Percentiles rank a stretch among this genome's conserved stretches.
These are phyloP conservation scores for Kalanchoe fedtschenkoi DNA, from an alignment of 164 flowering plant species.

Conservation along the genomic window DNA sequence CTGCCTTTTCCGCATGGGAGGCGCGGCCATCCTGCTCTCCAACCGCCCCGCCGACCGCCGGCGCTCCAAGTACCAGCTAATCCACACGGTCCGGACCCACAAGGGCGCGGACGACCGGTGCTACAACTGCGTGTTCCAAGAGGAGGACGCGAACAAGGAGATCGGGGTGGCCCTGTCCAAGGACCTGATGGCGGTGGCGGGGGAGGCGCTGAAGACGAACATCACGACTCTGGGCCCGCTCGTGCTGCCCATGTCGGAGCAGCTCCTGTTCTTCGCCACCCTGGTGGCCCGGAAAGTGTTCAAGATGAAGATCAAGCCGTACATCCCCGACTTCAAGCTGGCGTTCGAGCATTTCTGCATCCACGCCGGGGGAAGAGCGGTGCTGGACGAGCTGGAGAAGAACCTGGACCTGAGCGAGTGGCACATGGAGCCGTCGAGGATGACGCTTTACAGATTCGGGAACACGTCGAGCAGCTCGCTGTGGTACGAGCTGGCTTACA, in stretches of 20 bases:
- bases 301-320: conserved; percentile 22
- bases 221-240: conserved; percentile 20
- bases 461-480: conserved; percentile 22
- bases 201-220: conserved; percentile 19
- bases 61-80: conserved; percentile 19
- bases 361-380: conserved; percentile 18
- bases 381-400: conserved; percentile 18
- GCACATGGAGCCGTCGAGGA: conserved; percentile 23
- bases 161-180: conserved; percentile 16
- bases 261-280: conserved; percentile 15
- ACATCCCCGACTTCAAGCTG: conserved; percentile 22
- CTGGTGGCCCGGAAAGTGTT: conserved; percentile 15
- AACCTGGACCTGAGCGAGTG: conserved; percentile 14
- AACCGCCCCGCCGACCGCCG: conserved; percentile 17
- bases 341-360: conserved; percentile 27
- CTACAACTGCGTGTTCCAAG: conserved; percentile 16
- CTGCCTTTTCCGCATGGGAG: conserved; percentile 19
- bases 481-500: conserved; percentile 17
- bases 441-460: conserved; percentile 18
- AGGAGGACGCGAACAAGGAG: conserved; percentile 10
- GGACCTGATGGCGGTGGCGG: conserved; percentile 19
- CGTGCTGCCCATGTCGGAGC: conserved; percentile 23
- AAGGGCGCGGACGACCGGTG: conserved; percentile 22
- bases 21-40: conserved; percentile 20
- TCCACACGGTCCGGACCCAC: conserved; percentile 26